These are phyloP conservation scores for Pseudonitzschia pungens DNA, from an alignment of 108 stramenopile species.

Conservation along the genomic window DNA sequence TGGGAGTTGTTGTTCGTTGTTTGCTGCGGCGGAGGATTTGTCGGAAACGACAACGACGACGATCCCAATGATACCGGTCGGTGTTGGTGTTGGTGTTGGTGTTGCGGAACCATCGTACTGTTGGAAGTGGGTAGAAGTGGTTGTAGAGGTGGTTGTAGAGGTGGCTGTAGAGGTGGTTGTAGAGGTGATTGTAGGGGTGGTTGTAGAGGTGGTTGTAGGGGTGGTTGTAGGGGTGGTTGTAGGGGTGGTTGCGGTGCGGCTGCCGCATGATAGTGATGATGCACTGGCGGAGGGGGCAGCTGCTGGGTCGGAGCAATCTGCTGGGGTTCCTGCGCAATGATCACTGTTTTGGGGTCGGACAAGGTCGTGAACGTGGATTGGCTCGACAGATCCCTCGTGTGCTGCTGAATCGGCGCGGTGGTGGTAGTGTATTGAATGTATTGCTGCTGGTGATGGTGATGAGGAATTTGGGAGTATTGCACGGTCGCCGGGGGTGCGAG, in stretches of 20 bases:
- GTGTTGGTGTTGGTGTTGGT: not conserved
- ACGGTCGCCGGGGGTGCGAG: not conserved
- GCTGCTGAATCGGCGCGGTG: not conserved
- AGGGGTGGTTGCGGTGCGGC: too few relatives aligned
- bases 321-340: not conserved
- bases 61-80: not conserved
- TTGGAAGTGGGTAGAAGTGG: not conserved
- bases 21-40: too few relatives aligned
- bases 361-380: not conserved
- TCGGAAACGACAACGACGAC: too few relatives aligned
- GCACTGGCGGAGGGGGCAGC: not conserved
- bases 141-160: too few relatives aligned
- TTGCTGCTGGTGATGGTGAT: not conserved
- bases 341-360: not conserved
- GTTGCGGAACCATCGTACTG: not conserved
- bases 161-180: too few relatives aligned
- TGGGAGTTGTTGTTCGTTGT: too few relatives aligned
- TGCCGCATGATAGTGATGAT: slow-evolving; percentile 3
- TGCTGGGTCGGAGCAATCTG: not conserved
- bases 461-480: slow-evolving; percentile 5
- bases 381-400: not conserved
- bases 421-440: slow-evolving; percentile 8
- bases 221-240: too few relatives aligned
- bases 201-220: too few relatives aligned
- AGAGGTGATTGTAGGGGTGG: too few relatives aligned